Evolutionary conservation across 2,329 filamentous ascomycete genomes (phyloP), one percentile per base, ranked within the genome.

Genomic region (Paraphaeosphaeria sporulosa): DNA sequence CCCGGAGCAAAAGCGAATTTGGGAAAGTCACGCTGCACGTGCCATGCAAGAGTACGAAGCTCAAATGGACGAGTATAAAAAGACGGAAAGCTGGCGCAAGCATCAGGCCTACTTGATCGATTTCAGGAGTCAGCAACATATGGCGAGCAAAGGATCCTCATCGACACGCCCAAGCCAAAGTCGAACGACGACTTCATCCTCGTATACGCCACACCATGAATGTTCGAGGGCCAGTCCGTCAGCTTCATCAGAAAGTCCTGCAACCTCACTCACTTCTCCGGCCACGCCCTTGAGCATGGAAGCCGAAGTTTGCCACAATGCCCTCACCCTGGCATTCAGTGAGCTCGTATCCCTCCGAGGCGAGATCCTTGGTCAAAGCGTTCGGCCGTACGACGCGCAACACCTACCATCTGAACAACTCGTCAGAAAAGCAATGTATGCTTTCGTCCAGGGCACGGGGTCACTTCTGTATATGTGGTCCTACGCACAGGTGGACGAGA

Each of bases 41-140:
- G 71, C 75, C 30, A 74, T 77, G 71, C 75, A 79, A 51, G 75
- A 76, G 58, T 79, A 73, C 21, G 76, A 78, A 55, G 66, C 68
- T 4, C 72, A 75, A 38, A 78, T 79, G 74, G 77, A 79, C 54
- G 71, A 75, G 50, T 79, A 79, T 63, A 77, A 76, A 57, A 76
- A 72, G 38, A 79, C 75, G 0, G 74, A 77, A 17, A 70, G 64
- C 32, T 78, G 75, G 71, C 72, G 71, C 47, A 74, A 71, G 51
- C 75, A 79, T 40, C 76, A 78, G 49, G 55, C 55, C 21, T 79
- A 79, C 43, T 62, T 79, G 51, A 69, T 67, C 25, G 70, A 73
- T 19, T 79, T 79, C 67, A 76, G 66, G 49, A 54, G 64, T 3
- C 64, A 64, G 49, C 52, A 55, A 42, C 53, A 55, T 44, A 6